Percentiles rank a stretch among this genome's conserved stretches.
Evolutionary conservation across 768 basidiomycete genomes (phyloP).

Genomic region (Kwoniella europaea): DNA sequence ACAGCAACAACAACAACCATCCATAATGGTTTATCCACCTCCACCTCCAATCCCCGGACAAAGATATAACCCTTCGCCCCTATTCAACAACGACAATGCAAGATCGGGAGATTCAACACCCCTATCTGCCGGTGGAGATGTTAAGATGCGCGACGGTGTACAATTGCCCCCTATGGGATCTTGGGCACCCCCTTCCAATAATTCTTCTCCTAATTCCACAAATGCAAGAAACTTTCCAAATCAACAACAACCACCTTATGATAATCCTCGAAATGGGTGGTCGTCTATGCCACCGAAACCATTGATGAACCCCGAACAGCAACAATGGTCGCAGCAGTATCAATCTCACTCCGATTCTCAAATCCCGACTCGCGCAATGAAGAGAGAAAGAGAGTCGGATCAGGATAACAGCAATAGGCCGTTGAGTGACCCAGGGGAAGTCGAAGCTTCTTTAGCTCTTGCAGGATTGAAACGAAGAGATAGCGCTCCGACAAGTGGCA

Average conservation of each 20-base stretch:
- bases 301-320: not conserved
- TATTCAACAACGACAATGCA: slow-evolving; percentile 8
- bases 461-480: slow-evolving; percentile 32
- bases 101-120: slow-evolving; percentile 2
- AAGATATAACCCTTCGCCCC: slow-evolving; percentile 20
- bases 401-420: slow-evolving; percentile 3
- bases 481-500: slow-evolving; percentile 13
- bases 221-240: slow-evolving; percentile 1
- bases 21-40: slow-evolving; percentile 33
- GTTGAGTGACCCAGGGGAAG: slow-evolving; percentile 31
- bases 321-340: not conserved
- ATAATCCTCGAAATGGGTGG: slow-evolving; percentile 3
- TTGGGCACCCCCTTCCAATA: slow-evolving; percentile 24
- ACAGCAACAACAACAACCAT: slow-evolving; percentile 4
- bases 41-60: slow-evolving; percentile 24
- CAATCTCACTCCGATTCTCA: not conserved
- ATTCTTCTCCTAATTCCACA: slow-evolving; percentile 9
- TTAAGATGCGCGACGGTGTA: not conserved
- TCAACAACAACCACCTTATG: slow-evolving; percentile 12
- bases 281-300: slow-evolving; percentile 1
- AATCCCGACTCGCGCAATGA: not conserved
- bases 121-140: not conserved
- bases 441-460: slow-evolving; percentile 35
- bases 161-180: slow-evolving; percentile 28
- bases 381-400: slow-evolving; percentile 8